Conservation (phyloP, 805 yeast genomes). For the Lachancea meyersii region DNA sequence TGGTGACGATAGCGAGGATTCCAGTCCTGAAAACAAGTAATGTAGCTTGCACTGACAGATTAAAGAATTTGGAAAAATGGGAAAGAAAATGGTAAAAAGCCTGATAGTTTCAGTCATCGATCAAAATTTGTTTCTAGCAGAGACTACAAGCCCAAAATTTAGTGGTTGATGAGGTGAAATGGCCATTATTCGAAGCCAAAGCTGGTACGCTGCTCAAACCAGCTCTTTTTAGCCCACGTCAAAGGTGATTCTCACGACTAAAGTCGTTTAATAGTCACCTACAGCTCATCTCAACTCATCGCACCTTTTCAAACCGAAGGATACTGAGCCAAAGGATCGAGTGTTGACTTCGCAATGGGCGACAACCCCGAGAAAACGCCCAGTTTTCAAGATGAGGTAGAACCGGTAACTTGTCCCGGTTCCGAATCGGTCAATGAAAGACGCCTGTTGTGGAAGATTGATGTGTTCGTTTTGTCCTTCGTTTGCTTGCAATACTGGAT, state of each 20-base stretch:
- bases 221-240: neutral
- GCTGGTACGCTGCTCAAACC: neutral
- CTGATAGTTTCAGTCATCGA: no score
- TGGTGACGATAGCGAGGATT: constrained; percentile 5
- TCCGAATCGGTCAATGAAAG: constrained; percentile 28
- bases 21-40: neutral
- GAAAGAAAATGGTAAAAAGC: no score
- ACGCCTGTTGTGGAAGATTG: constrained; percentile 18
- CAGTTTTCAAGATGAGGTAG: neutral
- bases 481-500: constrained; percentile 25
- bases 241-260: neutral
- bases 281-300: constrained; percentile 3
- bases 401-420: neutral
- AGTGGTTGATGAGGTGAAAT: no score
- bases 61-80: no score
- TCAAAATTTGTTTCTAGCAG: no score
- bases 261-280: neutral
- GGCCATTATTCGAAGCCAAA: neutral
- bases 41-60: neutral
- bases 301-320: neutral
- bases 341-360: neutral
- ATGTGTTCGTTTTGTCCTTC: constrained; percentile 17
- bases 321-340: no score
- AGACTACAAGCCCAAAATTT: no score
- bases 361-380: neutral